These are phyloP conservation scores for Euphorbia schlechtendalii DNA, from an alignment of 441 rosid genomes.

Conservation along the genomic window DNA sequence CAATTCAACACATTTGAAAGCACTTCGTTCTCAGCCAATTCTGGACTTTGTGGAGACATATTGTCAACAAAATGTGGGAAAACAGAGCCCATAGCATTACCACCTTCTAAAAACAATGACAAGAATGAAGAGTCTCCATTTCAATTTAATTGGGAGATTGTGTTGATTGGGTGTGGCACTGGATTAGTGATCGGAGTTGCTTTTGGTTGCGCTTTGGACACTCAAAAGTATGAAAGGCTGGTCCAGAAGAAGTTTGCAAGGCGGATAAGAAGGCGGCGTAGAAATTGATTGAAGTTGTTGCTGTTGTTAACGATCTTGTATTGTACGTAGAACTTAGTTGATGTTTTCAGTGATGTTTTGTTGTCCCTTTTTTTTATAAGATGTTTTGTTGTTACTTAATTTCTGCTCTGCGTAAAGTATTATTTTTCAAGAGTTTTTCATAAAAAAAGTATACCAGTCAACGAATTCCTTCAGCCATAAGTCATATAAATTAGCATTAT, in stretches of 20 bases:
- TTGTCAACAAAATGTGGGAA: background rate
- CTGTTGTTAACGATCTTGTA: too few relatives aligned
- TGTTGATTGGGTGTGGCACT: conserved; percentile 17
- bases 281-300: background rate
- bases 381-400: too few relatives aligned
- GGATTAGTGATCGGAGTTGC: conserved; percentile 15
- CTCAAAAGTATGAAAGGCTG: conserved; percentile 7
- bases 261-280: too few relatives aligned
- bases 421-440: too few relatives aligned
- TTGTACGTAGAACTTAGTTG: too few relatives aligned
- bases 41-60: conserved; percentile 14
- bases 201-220: conserved; percentile 10
- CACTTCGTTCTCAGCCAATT: background rate
- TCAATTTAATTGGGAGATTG: conserved; percentile 5
- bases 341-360: too few relatives aligned
- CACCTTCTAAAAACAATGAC: background rate
- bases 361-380: too few relatives aligned
- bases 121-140: background rate
- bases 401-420: too few relatives aligned
- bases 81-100: background rate
- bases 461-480: too few relatives aligned
- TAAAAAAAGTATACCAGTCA: too few relatives aligned
- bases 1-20: background rate
- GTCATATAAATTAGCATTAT: too few relatives aligned
- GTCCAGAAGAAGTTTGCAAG: background rate